Base-by-base conservation (phyloP, 257 asterid genomes). In the Thymus quinquecostatus region DNA sequence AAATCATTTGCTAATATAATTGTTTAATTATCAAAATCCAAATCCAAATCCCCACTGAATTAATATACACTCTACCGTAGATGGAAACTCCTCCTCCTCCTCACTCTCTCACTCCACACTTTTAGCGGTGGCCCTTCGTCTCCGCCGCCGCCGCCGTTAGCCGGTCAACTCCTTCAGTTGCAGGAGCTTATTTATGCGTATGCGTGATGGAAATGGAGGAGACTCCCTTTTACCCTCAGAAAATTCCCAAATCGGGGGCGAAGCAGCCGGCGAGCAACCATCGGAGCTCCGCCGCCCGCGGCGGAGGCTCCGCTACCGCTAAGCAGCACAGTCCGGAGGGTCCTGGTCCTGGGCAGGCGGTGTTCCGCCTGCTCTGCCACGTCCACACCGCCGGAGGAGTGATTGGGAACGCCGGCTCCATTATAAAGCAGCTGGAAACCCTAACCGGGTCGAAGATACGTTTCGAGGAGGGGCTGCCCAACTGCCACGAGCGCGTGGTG, bases 401-500 rank as follows among this genome's bases (percentile, higher is more conserved):
- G 29, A 86, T 86, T 62, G 92, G 89, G 33, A 75, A 41, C 73
- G 79, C 86, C 32, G 89, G 89, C 5, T 13, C 60, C 64, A 28
- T 82, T 36, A 69, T 86, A 60, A 82, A 75, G 57, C 79, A 75
- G 55, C 84, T 84, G 8, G 85, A 84, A 80, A 43, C 68, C 75
- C 78, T 78, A 56, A 75, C 85, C 0, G 88, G 84, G 5, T 74
- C 84, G 48, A 82, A 32, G 56, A 86, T 86, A 45, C 70, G 75
- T 44, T 53, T 86, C 73, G 85, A 80, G 68, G 84, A 78, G 5
- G 61, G 78, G 45, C 14, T 80, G 34, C 80, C 80, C 5, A 77
- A 75, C 72, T 86, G 89, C 66, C 81, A 43, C 43, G 89, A 86
- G 79, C 92, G 92, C 65, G 87, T 86, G 55, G 63, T 86, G 57